A percentile compares a stretch with the other conserved stretches of the same genome.
Evolutionary conservation across 371 early-diverging fungal genomes (phyloP).

Genomic region (Mucor velutinosus): DNA sequence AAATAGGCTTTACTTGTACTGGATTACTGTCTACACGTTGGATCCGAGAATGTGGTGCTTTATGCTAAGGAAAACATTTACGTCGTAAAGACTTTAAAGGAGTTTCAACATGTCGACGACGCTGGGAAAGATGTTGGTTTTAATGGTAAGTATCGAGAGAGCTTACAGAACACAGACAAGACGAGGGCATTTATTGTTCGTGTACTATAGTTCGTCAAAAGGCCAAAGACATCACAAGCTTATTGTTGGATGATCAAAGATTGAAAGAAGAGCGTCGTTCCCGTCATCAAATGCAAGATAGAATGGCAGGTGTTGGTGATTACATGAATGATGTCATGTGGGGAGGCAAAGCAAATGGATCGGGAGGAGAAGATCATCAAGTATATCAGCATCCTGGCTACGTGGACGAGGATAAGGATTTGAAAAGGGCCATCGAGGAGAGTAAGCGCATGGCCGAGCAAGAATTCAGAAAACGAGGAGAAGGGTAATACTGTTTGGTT

Average conservation of each 20-base stretch:
- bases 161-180: background rate
- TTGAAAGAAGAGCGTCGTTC: constrained; percentile 77
- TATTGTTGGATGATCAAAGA: constrained; percentile 80
- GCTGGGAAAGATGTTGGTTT: constrained; percentile 89
- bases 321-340: constrained; percentile 40
- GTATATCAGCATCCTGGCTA: constrained; percentile 52
- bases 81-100: constrained; percentile 92
- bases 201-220: constrained; percentile 78
- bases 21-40: constrained; percentile 78
- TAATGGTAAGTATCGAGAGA: constrained; percentile 58
- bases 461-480: constrained; percentile 48
- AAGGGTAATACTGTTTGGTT: constrained; percentile 17
- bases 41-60: constrained; percentile 86
- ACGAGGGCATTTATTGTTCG: constrained; percentile 19
- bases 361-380: constrained; percentile 30
- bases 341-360: constrained; percentile 11
- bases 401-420: constrained; percentile 77
- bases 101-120: constrained; percentile 95
- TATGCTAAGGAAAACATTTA: constrained; percentile 91
- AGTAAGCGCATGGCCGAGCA: constrained; percentile 72
- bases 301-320: constrained; percentile 53
- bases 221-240: constrained; percentile 86
- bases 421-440: constrained; percentile 85
- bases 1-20: constrained; percentile 58
- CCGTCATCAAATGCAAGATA: constrained; percentile 64